Percentiles rank a stretch among this genome's conserved stretches.
phyloP scores from a whole-genome alignment of 2,329 filamentous ascomycete genomes.

The Paraphoma sp. region DNA sequence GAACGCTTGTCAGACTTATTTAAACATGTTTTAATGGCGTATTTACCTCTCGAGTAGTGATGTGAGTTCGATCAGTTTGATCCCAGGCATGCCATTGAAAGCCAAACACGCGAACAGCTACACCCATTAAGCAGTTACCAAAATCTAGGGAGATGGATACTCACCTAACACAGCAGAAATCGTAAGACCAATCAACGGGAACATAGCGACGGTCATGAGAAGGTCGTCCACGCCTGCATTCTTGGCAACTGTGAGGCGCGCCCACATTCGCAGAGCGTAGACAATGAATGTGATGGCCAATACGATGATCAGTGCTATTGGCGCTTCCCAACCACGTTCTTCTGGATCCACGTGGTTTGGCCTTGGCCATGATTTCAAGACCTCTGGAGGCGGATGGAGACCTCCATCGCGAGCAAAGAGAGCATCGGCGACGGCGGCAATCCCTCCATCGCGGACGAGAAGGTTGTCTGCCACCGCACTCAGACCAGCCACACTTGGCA shows the following conservation, averaged over 20 bases:
- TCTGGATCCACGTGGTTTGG: slow-evolving; percentile 57
- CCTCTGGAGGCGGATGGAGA: slow-evolving; percentile 48
- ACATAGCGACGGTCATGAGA: slow-evolving; percentile 53
- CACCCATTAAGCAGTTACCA: slow-evolving; percentile 11
- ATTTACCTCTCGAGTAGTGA: slow-evolving; percentile 28
- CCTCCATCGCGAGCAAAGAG: slow-evolving; percentile 37
- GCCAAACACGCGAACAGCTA: slow-evolving; percentile 37
- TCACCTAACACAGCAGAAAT: slow-evolving; percentile 36
- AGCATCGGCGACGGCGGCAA: not conserved
- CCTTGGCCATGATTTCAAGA: slow-evolving; percentile 53
- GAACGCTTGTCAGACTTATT: slow-evolving; percentile 5
- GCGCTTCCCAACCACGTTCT: slow-evolving; percentile 52
- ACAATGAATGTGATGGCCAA: slow-evolving; percentile 50
- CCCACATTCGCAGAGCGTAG: slow-evolving; percentile 55
- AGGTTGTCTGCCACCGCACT: slow-evolving; percentile 11
- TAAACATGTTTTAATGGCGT: not conserved
- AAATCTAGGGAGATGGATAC: not conserved
- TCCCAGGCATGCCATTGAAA: slow-evolving; percentile 45
- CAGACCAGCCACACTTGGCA: slow-evolving; percentile 8
- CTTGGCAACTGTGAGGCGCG: slow-evolving; percentile 53
- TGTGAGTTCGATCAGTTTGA: slow-evolving; percentile 32
- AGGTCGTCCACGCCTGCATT: slow-evolving; percentile 57
- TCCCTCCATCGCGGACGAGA: slow-evolving; percentile 27
- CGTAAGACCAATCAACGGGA: slow-evolving; percentile 44
- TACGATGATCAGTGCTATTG: slow-evolving; percentile 52